These are phyloP conservation scores for Candida arabinofermentans DNA, from an alignment of 805 yeast species.

Conservation along the genomic window DNA sequence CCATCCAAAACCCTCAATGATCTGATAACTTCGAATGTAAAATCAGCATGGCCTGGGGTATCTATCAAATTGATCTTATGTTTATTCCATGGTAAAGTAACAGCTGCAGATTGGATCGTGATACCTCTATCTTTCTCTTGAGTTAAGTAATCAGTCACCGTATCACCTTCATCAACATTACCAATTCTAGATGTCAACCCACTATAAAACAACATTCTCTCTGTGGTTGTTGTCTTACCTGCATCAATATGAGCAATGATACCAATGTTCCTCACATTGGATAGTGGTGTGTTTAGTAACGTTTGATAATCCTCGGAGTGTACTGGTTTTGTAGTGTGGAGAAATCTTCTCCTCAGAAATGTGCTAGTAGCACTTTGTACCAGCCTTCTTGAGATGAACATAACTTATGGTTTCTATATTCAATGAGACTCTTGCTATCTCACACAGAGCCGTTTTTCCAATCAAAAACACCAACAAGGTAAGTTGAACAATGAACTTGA, in stretches of 20 bases:
- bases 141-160: conserved; percentile 87
- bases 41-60: conserved; percentile 98
- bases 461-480: no score
- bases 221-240: conserved; percentile 97
- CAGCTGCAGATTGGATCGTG: conserved; percentile 95
- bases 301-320: conserved; percentile 14
- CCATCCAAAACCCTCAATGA: conserved; percentile 92
- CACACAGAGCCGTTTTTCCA: no score
- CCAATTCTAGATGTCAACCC: conserved; percentile 82
- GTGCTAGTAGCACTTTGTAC: neutral
- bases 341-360: neutral
- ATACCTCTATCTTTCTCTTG: conserved; percentile 92
- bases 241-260: conserved; percentile 99
- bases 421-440: neutral
- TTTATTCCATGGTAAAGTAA: conserved; percentile 76
- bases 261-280: conserved; percentile 78
- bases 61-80: conserved; percentile 83
- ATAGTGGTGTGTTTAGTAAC: conserved; percentile 20
- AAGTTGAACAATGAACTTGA: no score
- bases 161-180: conserved; percentile 94
- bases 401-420: neutral
- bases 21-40: conserved; percentile 89
- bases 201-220: conserved; percentile 85
- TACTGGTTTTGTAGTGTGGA: conserved; percentile 2
- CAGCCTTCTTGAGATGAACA: neutral